Evolutionary conservation across 805 yeast genomes (phyloP).

Genomic region (Yamadazyma phyllophila): DNA sequence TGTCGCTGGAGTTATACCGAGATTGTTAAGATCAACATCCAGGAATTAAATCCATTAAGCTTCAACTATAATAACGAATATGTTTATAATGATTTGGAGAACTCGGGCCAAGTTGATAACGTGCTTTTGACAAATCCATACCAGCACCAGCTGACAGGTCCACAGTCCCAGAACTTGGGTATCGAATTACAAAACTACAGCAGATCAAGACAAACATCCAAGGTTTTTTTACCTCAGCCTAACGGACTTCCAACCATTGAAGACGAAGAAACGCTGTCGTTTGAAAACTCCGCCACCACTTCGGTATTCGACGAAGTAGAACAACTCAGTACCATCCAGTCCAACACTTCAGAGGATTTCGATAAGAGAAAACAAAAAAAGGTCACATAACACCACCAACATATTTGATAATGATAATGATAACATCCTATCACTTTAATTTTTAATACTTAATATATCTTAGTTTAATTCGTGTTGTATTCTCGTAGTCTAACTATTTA

Average conservation of each 20-base stretch:
- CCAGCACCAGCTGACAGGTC: conserved; percentile 8
- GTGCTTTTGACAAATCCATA: conserved; percentile 10
- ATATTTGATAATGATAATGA: conserved; percentile 5
- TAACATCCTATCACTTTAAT: conserved; percentile 4
- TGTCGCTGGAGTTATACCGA: conserved; percentile 69
- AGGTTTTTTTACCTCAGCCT: conserved; percentile 15
- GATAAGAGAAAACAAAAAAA: conserved; percentile 13
- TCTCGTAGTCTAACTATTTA: neutral
- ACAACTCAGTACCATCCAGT: conserved; percentile 29
- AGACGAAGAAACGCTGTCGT: conserved; percentile 21
- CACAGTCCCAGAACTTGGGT: conserved; percentile 3
- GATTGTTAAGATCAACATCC: conserved; percentile 25
- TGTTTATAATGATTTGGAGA: conserved; percentile 10
- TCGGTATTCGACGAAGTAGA: conserved; percentile 37
- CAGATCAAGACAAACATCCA: conserved; percentile 31
- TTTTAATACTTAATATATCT: neutral
- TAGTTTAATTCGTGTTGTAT: neutral
- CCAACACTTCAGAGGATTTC: conserved; percentile 34
- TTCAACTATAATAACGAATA: conserved; percentile 13
- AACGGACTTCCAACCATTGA: conserved; percentile 13
- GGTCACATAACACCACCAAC: neutral
- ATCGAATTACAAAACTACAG: conserved; percentile 24
- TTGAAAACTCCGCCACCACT: conserved; percentile 37
- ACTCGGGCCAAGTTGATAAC: neutral
- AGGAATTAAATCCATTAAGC: conserved; percentile 31